Evolutionary conservation across 345 rosid genomes (phyloP), one percentile per base, ranked within the genome.

Genomic region (Sisymbrium altissimum): DNA sequence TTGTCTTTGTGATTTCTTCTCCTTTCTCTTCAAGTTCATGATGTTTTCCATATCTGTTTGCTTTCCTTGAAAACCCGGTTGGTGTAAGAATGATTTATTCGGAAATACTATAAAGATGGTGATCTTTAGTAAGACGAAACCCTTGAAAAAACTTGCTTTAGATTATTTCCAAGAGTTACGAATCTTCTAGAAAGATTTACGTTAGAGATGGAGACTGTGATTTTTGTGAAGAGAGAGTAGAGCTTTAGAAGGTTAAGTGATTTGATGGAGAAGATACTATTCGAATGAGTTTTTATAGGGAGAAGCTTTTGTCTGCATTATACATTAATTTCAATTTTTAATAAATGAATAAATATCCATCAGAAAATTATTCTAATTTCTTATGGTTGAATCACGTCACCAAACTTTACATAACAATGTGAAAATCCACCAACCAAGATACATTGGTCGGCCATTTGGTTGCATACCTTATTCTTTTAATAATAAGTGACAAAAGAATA

Each of bases 401-500:
- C 79, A 68, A 68, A 68, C 56, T 60, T 52, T 59, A 68, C 57
- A 68, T 40, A 60, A 52, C 74, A 68, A 68, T 75, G 74, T 75
- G 79, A 60, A 59, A 76, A 53, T 69, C 23, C 74, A 76, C 75
- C 79, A 69, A 69, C 74, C 70, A 69, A 69, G 35, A 76, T 25
- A 44, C 75, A 76, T 44, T 62, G 45, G 79, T 69, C 79, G 79
- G 79, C 79, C 74, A 76, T 68, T 75, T 68, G 69, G 74, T 75
- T 68, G 33, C 74, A 75, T 35, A 2, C 21, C 64, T 33, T 53
- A 33, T 68, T 68, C 7, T 61, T 68, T 44, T 75, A 36, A 48
- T 27, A 12, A 8, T 14, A 27, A 57, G 52, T 56, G 66, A 39
- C 13, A 55, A 27, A 58, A 15, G 5, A 7, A 8, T 41, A 46